Base-by-base conservation (phyloP, 1,139 yeast species). In the Waltiozyma sp. region DNA sequence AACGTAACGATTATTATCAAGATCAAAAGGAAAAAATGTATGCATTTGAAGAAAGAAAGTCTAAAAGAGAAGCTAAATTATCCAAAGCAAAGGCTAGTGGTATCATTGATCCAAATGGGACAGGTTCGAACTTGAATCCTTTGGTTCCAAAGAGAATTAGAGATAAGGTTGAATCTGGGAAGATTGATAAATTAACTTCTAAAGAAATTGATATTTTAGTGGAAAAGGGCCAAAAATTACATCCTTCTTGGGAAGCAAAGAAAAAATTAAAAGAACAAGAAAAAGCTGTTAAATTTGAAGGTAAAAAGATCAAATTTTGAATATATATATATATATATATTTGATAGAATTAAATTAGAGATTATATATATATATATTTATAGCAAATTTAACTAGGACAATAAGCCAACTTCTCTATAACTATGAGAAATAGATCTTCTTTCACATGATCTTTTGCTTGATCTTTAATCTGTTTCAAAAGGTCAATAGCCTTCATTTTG, bases 181-280 rank as follows among this genome's bases (percentile, higher is more conserved):
- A 31, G 9, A n/a, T 31, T n/a, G 18, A 31, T 14, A 31, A 31
- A 31, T 31, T 31, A 18, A 31, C 34, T n/a, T 31, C 34, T 7
- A 39, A 48, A 8, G 36, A 38, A 15, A 31, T 35, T 6, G 37
- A 35, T 18, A 7, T 13, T 5, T 18, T 35, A 4, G 23, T 18
- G 5, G 37, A 18, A 19, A 35, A 16, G n/a, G 16, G 16, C 13
- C 9, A 43, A 21, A 47, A 44, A 16, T 59, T 86, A 46, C 98
- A 91, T 73, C 98, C 98, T 16, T 91, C 98, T 3, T 91, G 98
- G 98, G 80, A 78, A 54, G 98, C 98, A 18, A 82, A 81, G 65
- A 73, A 72, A 62, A 60, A 69, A 47, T 85, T 84, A 44, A 83
- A 85, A 63, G 80, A 81, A 58, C 74, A 77, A 53, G 60, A 69